These are phyloP conservation scores for Exophiala spinifera DNA, from an alignment of 2,329 filamentous ascomycete genomes.

Conservation along the genomic window DNA sequence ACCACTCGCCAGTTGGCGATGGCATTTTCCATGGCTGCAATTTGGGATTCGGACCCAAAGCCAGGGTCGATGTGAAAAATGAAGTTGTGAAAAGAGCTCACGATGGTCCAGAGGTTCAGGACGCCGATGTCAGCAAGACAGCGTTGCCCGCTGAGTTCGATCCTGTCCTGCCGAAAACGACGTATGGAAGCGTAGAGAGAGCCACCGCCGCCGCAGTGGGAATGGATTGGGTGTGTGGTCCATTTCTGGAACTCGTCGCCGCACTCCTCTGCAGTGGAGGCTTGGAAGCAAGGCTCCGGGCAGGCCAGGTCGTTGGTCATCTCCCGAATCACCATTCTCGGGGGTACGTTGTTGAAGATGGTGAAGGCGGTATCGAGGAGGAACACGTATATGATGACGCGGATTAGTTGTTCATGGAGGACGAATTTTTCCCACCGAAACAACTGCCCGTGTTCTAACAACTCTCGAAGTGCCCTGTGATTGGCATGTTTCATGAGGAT, in stretches of 20 bases:
- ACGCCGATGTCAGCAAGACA: too few species aligned
- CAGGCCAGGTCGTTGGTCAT: conserved; percentile 38
- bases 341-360: conserved; percentile 43
- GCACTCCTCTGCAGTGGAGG: conserved; percentile 33
- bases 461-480: too few species aligned
- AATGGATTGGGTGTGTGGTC: not conserved
- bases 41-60: not conserved
- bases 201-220: too few species aligned
- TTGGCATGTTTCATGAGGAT: too few species aligned
- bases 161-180: not conserved
- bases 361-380: conserved; percentile 41
- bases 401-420: not conserved
- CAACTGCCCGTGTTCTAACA: too few species aligned
- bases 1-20: not conserved
- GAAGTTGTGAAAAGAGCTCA: too few species aligned
- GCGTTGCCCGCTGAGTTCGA: too few species aligned
- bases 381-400: conserved; percentile 35
- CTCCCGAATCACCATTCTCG: conserved; percentile 41
- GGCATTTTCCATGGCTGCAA: not conserved
- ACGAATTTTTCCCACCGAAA: too few species aligned
- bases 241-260: not conserved
- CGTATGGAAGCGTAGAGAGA: not conserved
- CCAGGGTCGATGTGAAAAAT: too few species aligned
- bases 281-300: conserved; percentile 41
- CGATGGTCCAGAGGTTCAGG: too few species aligned